Conservation (phyloP, 179 eudicot species). For the Spinacia oleracea region DNA sequence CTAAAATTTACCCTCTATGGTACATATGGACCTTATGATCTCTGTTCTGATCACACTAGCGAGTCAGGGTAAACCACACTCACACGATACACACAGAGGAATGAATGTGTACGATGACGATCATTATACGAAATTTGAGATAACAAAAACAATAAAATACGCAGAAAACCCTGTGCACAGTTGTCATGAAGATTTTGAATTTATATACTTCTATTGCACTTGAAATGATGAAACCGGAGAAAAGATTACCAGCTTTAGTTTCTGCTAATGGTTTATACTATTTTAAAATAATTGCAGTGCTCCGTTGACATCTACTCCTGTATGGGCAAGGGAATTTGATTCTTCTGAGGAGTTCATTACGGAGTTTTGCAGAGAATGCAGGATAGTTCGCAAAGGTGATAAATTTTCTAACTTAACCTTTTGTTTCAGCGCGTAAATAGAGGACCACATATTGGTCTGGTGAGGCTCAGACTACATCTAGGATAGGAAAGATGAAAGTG, state of each 20-base stretch:
- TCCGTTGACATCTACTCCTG: slow-evolving; percentile 92
- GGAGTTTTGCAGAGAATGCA: slow-evolving; percentile 98
- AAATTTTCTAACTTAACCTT: neutral
- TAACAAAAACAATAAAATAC: neutral
- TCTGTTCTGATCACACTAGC: neutral
- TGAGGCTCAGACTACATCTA: neutral
- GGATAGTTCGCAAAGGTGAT: slow-evolving; percentile 95
- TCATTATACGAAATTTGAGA: neutral
- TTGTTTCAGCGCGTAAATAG: neutral
- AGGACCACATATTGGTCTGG: neutral
- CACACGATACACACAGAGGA: neutral
- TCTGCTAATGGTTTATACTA: slow-evolving; percentile 28
- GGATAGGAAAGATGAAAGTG: neutral
- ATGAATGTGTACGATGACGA: neutral
- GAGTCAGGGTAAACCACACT: neutral
- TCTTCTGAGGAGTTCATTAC: slow-evolving; percentile 95
- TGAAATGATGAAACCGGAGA: neutral
- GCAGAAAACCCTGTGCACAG: neutral
- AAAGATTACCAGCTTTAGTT: neutral
- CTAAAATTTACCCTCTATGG: neutral
- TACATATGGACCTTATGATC: slow-evolving; percentile 2
- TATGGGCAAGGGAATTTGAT: slow-evolving; percentile 90
- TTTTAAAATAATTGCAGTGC: slow-evolving; percentile 57
- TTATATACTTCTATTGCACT: slow-evolving; percentile 6
- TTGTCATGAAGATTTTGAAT: neutral